Conservation (phyloP, 768 basidiomycete species). For the Leccinum ochraceum region DNA sequence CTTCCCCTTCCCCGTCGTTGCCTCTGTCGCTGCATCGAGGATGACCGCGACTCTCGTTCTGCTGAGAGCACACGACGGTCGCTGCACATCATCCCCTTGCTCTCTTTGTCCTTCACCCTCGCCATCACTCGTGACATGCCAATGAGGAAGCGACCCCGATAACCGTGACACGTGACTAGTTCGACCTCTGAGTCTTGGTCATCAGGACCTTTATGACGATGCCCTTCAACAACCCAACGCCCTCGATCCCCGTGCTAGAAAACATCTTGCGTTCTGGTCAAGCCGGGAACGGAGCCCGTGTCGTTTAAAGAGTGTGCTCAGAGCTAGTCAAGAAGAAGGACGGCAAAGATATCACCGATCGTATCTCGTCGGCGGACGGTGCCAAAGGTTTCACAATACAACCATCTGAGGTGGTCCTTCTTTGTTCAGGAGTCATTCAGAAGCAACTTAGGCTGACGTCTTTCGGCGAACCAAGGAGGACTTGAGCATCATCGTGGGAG, state of each 20-base stretch:
- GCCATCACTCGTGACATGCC: too few relatives aligned
- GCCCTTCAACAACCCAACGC: slow-evolving; percentile 20
- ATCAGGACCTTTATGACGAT: slow-evolving; percentile 9
- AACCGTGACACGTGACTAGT: too few relatives aligned
- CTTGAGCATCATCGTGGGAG: too few relatives aligned
- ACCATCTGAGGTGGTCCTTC: neutral
- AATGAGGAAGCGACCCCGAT: too few relatives aligned
- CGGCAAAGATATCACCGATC: slow-evolving; percentile 30
- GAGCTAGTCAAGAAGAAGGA: slow-evolving; percentile 31
- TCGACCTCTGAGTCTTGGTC: neutral
- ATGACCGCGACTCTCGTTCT: too few relatives aligned
- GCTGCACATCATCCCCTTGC: too few relatives aligned
- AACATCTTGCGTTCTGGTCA: slow-evolving; percentile 30
- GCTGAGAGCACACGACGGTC: too few relatives aligned
- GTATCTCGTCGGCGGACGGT: slow-evolving; percentile 44
- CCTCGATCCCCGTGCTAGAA: slow-evolving; percentile 26
- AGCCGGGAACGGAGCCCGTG: slow-evolving; percentile 45
- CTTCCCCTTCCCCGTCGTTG: too few relatives aligned
- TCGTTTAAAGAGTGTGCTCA: slow-evolving; percentile 45
- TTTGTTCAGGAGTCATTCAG: slow-evolving; percentile 24
- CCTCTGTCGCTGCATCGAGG: too few relatives aligned
- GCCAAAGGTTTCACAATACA: slow-evolving; percentile 25
- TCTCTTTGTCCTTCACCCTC: too few relatives aligned
- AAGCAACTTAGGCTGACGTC: too few relatives aligned
- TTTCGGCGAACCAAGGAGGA: too few relatives aligned